Evolutionary conservation across 2,329 filamentous ascomycete species (phyloP).

Genomic region (Aspergillaceae sp.): DNA sequence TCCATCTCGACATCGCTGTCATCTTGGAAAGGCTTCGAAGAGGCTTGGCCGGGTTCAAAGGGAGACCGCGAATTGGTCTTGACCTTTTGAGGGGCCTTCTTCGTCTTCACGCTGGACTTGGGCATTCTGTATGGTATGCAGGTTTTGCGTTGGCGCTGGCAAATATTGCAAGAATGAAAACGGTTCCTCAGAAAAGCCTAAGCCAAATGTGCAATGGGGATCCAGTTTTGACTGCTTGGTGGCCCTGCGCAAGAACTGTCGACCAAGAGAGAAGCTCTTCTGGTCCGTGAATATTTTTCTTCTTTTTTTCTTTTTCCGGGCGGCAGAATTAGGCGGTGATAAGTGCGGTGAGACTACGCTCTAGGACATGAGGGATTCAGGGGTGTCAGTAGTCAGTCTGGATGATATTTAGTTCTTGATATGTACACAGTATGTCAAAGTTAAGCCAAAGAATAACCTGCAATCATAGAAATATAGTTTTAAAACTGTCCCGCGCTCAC

Average conservation of each 20-base stretch:
- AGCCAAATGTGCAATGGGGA: too few species aligned
- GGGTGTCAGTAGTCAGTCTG: too few species aligned
- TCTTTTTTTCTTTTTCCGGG: slow-evolving; percentile 14
- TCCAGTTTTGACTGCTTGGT: too few species aligned
- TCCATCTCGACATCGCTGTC: slow-evolving; percentile 17
- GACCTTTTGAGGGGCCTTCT: slow-evolving; percentile 16
- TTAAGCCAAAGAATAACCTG: too few species aligned
- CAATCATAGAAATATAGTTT: too few species aligned
- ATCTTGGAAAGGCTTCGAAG: not conserved
- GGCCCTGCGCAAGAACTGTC: not conserved
- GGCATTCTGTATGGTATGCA: slow-evolving; percentile 14
- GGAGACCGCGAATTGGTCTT: slow-evolving; percentile 15
- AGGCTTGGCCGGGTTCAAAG: slow-evolving; percentile 13
- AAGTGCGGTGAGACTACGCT: slow-evolving; percentile 13
- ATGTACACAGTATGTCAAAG: too few species aligned
- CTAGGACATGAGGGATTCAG: slow-evolving; percentile 1
- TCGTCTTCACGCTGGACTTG: slow-evolving; percentile 21
- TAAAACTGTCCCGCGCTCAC: too few species aligned
- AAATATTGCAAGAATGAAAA: not conserved
- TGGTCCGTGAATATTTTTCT: slow-evolving; percentile 25
- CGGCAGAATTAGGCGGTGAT: slow-evolving; percentile 24
- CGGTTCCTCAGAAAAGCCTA: too few species aligned
- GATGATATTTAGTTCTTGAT: too few species aligned
- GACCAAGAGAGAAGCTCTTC: not conserved
- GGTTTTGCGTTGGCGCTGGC: too few species aligned